Conservation (phyloP, 805 yeast genomes). For the Limtongozyma cylindracea region DNA sequence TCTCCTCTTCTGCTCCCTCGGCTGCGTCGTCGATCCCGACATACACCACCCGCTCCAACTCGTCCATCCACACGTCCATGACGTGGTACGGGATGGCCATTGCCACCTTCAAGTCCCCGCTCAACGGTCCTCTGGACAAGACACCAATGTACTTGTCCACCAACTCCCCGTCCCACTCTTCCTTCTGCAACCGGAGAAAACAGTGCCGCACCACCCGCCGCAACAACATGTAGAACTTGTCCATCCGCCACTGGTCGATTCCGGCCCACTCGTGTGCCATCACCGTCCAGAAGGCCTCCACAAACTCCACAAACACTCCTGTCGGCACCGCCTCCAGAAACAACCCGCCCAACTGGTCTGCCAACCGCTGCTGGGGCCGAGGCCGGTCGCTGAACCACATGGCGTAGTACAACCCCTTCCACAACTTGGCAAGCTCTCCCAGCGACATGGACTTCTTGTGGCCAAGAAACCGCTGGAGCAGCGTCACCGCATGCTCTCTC, state of each 20-base stretch:
- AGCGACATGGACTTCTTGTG: constrained; percentile 13
- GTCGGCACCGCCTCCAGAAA: constrained; percentile 17
- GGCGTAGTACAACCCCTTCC: constrained; percentile 89
- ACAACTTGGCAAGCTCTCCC: constrained; percentile 51
- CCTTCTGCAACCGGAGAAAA: constrained; percentile 24
- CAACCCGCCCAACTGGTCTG: constrained; percentile 39
- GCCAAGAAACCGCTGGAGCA: constrained; percentile 31
- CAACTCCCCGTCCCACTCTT: constrained; percentile 22
- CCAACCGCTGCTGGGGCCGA: constrained; percentile 69
- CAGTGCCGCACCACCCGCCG: constrained; percentile 51
- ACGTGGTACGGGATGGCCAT: constrained; percentile 68
- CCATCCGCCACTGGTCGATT: constrained; percentile 69
- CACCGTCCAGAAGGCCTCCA: constrained; percentile 60
- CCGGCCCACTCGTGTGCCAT: constrained; percentile 62
- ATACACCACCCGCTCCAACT: constrained; percentile 45
- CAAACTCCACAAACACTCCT: constrained; percentile 21
- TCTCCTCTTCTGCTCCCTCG: too few species aligned
- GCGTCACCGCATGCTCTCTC: constrained; percentile 47
- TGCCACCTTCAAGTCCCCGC: constrained; percentile 34
- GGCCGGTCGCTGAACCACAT: constrained; percentile 97
- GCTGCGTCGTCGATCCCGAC: too few species aligned
- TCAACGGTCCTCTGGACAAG: constrained; percentile 19
- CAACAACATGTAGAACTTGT: constrained; percentile 61
- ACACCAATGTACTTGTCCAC: constrained; percentile 19
- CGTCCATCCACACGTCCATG: constrained; percentile 66